Evolutionary conservation across 139 green algal species (phyloP), one percentile per base, ranked within the genome.

Genomic region (Ostreobium quekettii): DNA sequence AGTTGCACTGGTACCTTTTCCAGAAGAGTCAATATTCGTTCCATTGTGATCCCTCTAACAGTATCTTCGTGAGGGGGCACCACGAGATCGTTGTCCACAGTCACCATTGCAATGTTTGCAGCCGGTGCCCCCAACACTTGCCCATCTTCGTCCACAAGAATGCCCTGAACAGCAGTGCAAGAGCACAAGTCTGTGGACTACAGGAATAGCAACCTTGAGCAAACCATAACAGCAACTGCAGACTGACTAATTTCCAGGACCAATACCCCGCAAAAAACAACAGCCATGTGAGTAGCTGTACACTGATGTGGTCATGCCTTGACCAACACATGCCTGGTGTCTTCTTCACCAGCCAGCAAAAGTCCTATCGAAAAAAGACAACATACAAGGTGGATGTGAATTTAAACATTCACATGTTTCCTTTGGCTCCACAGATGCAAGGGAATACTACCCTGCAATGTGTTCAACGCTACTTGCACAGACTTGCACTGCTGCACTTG

Each of bases 121-220:
- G 84, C 82, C 4, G 80, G 70, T 22, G 78, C 85, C 56, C 86
- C 82, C 36, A 83, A 67, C n/a, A 96, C 73, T 53, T 80, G 66
- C 38, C 80, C 85, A 5, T 90, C 77, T 2, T 32, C 36, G 62
- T 95, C 86, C 28, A 92, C 74, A 71, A 91, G 91, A 1, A 95
- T 48, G 6, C 73, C 86, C 81, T 87, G 74, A 66, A 70, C n/a
- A n/a, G n/a, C n/a, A 28, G n/a, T 36, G 28, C 3, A 33, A 74
- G 46, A 29, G 42, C 15, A 53, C 42, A 53, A 53, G 19, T 19
- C 11, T 53, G 19, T 53, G 42, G 15, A 53, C 42, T 19, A 26
- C 19, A 26, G 15, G 19, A 53, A 26, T 19, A 53, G 42, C 19
- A 26, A 53, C 19, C 11, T 53, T 53, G 11, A 53, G 42, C 42